Percentiles rank a stretch among this genome's conserved stretches.
Conservation (phyloP, 1,284 basidiomycete species). For the Marasmius tenuissimus region DNA sequence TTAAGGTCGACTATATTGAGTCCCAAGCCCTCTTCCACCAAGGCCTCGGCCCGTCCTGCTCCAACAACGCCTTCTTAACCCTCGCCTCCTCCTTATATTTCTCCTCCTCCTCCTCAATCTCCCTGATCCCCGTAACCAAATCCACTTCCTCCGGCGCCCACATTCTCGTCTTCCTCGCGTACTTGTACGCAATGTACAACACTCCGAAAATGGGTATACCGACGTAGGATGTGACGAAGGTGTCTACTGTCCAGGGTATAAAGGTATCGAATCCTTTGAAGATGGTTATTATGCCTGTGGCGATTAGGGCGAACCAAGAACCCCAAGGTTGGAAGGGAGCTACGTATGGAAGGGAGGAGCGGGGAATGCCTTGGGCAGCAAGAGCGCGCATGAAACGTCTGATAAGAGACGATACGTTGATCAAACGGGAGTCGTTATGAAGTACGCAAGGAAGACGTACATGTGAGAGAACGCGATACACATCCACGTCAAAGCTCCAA, state of each 20-base stretch:
- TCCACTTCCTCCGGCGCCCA: slow-evolving; percentile 60
- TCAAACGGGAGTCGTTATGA: background rate
- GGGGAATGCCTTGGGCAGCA: slow-evolving; percentile 61
- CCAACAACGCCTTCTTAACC: slow-evolving; percentile 29
- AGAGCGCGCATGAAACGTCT: slow-evolving; percentile 72
- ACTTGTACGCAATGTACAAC: slow-evolving; percentile 61
- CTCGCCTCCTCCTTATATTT: slow-evolving; percentile 6
- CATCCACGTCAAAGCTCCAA: slow-evolving; percentile 76
- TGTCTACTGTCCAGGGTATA: slow-evolving; percentile 56
- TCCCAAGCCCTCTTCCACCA: slow-evolving; percentile 34
- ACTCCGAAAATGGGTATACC: slow-evolving; percentile 55
- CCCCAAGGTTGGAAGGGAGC: slow-evolving; percentile 68
- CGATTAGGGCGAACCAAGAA: slow-evolving; percentile 59
- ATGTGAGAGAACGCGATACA: slow-evolving; percentile 70
- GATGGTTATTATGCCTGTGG: slow-evolving; percentile 60
- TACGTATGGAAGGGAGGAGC: slow-evolving; percentile 67
- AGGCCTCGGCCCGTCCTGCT: slow-evolving; percentile 35
- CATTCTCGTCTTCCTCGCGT: slow-evolving; percentile 48
- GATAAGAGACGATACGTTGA: background rate
- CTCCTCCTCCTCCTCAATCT: slow-evolving; percentile 68
- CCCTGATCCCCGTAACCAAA: slow-evolving; percentile 58
- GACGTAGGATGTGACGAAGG: slow-evolving; percentile 65
- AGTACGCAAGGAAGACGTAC: slow-evolving; percentile 29
- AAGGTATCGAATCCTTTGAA: slow-evolving; percentile 76
- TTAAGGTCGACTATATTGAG: slow-evolving; percentile 27